A percentile compares a stretch with the other conserved stretches of the same genome.
These are phyloP conservation scores for Dothistroma pini DNA, from an alignment of 2,329 filamentous ascomycete species.

Conservation along the genomic window DNA sequence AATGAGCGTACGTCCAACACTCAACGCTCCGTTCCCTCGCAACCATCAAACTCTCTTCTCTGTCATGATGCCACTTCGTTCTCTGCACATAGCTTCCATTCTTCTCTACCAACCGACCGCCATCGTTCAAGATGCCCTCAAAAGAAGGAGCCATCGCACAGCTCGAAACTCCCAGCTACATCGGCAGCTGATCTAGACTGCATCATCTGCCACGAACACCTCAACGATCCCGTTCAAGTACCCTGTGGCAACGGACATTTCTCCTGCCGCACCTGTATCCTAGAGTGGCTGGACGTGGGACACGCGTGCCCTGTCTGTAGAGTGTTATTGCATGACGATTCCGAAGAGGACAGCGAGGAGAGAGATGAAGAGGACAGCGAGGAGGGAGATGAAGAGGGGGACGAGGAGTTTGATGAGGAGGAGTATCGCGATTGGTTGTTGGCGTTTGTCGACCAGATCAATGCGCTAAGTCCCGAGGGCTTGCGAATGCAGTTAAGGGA, in stretches of 20 bases:
- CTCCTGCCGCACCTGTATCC: neutral
- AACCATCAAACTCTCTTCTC: too few relatives aligned
- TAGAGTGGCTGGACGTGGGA: neutral
- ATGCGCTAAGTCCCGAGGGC: neutral
- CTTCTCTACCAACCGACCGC: too few relatives aligned
- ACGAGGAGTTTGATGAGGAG: neutral
- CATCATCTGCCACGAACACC: neutral
- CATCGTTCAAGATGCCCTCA: neutral
- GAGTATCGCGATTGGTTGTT: neutral
- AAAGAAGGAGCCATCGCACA: neutral
- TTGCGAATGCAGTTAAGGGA: neutral
- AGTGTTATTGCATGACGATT: neutral
- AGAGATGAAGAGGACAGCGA: neutral
- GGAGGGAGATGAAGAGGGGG: too few relatives aligned
- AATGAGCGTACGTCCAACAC: too few relatives aligned
- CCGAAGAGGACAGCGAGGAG: neutral
- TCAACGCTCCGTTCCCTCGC: too few relatives aligned
- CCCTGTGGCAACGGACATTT: neutral
- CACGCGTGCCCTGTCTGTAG: neutral
- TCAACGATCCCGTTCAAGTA: neutral
- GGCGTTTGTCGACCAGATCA: neutral
- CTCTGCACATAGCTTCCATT: too few relatives aligned
- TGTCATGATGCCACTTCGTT: too few relatives aligned
- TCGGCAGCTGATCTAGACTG: neutral
- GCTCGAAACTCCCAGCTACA: neutral